Evolutionary conservation across 352 stramenopile genomes (phyloP), one percentile per base, ranked within the genome.

Genomic region (Halophytophthora batemanensis): DNA sequence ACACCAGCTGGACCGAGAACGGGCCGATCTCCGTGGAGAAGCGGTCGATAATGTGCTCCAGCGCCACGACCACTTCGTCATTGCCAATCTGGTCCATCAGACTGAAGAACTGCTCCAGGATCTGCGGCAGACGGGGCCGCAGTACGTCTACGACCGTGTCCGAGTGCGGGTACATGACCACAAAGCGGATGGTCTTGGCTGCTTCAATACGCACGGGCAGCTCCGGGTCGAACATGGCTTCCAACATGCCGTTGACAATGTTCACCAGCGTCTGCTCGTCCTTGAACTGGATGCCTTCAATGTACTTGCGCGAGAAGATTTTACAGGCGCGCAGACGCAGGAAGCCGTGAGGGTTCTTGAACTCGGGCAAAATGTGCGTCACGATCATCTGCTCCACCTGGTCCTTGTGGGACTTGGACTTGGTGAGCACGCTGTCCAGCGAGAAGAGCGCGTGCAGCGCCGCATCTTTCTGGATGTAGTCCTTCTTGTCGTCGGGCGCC

Each of bases 41-140:
- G 42, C 91, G 92, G 62, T 98, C 94, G 41, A 99, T 97, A 50
- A 99, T 98, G 36, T 98, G 77, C 55, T 96, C 82, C 1, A 96
- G 72, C 22, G 95, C 95, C 14, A 96, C 84, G 11, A 98, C 92
- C 22, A 99, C 96, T 71, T 98, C 94, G 67, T 99, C 96, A 53
- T 98, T 98, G n/a, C 95, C 95, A 56, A 99, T 98, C 71, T 98
- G 92, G 60, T 98, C 95, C 96, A 99, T 99, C 34, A 99, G 96
- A 39, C 85, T 88, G 72, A 99, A 99, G 69, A 98, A 99, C 66
- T 98, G 92, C 60, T 97, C 93, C 40, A 99, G 73, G 34, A 99
- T 94, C 58, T 98, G 86, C 19, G 94, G 93, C 31, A 99, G 65
- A 11, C 97, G 84, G 3, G 95, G 93, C 15, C 96, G 80, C 29